Percentiles rank a stretch among this genome's conserved stretches.
Conservation (phyloP, 495 filamentous ascomycete species). For the Poronia punctata region DNA sequence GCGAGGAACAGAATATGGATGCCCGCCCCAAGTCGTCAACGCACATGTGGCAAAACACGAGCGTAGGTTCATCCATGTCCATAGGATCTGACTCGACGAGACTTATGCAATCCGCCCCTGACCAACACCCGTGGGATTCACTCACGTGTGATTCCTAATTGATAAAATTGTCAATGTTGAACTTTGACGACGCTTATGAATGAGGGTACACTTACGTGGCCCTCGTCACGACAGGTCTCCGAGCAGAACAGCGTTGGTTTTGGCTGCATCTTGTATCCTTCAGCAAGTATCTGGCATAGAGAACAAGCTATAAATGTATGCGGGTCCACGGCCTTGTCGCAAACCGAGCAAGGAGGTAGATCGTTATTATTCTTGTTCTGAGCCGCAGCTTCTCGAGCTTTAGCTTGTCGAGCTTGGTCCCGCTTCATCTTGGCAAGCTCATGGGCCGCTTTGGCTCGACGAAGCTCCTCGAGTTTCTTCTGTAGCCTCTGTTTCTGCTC, state of each 20-base stretch:
- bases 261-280: slow-evolving; percentile 18
- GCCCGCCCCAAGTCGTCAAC: slow-evolving; percentile 23
- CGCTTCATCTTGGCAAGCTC: slow-evolving; percentile 33
- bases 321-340: slow-evolving; percentile 20
- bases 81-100: slow-evolving; percentile 18
- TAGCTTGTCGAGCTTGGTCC: slow-evolving; percentile 27
- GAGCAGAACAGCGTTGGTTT: slow-evolving; percentile 37
- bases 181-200: neutral
- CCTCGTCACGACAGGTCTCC: slow-evolving; percentile 30
- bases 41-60: slow-evolving; percentile 37
- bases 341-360: slow-evolving; percentile 33
- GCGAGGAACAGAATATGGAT: slow-evolving; percentile 32
- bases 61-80: slow-evolving; percentile 11
- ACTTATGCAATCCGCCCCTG: slow-evolving; percentile 16
- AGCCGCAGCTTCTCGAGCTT: slow-evolving; percentile 18
- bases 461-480: slow-evolving; percentile 34
- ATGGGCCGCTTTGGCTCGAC: slow-evolving; percentile 35
- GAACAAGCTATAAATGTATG: slow-evolving; percentile 30
- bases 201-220: slow-evolving; percentile 30
- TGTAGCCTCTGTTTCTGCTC: slow-evolving; percentile 30
- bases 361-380: slow-evolving; percentile 21
- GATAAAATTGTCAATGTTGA: slow-evolving; percentile 4
- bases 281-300: slow-evolving; percentile 32
- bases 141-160: slow-evolving; percentile 16
- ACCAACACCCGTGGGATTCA: slow-evolving; percentile 18